Conservation (phyloP, 2,329 filamentous ascomycete species). For the Colletotrichum sp. region DNA sequence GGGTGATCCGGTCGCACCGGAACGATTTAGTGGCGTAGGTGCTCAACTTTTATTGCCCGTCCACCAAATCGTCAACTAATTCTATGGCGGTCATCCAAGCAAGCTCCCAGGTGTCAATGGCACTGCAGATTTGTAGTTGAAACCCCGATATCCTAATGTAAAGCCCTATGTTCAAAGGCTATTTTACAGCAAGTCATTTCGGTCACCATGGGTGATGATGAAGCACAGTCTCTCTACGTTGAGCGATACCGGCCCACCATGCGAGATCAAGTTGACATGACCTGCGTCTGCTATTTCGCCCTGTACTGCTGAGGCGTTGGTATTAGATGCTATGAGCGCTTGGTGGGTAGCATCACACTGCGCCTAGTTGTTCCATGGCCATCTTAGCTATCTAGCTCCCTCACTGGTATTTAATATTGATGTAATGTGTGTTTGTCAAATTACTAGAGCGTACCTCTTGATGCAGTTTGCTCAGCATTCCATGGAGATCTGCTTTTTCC, state of each 20-base stretch:
- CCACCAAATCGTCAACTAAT: not conserved
- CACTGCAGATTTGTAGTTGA: not conserved
- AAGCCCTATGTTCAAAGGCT: not conserved
- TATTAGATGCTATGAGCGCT: too few species aligned
- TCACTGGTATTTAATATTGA: too few species aligned
- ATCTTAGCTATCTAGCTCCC: accelerated
- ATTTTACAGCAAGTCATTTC: not conserved
- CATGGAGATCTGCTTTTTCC: accelerated
- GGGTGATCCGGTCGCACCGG: not conserved
- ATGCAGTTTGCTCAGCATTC: too few species aligned
- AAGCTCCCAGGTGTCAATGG: not conserved
- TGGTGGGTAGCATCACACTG: too few species aligned
- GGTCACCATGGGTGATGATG: too few species aligned
- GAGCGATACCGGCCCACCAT: too few species aligned
- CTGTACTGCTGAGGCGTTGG: too few species aligned
- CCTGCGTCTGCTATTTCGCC: too few species aligned
- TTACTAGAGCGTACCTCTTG: too few species aligned
- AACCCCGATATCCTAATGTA: not conserved
- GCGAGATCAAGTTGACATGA: too few species aligned
- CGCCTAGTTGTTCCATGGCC: too few species aligned
- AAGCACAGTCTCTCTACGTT: too few species aligned
- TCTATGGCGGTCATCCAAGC: not conserved
- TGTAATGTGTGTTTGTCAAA: accelerated
- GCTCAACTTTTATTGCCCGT: not conserved
- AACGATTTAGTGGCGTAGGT: not conserved